phyloP scores from a whole-genome alignment of 495 filamentous ascomycete species.

The Podospora australis region DNA sequence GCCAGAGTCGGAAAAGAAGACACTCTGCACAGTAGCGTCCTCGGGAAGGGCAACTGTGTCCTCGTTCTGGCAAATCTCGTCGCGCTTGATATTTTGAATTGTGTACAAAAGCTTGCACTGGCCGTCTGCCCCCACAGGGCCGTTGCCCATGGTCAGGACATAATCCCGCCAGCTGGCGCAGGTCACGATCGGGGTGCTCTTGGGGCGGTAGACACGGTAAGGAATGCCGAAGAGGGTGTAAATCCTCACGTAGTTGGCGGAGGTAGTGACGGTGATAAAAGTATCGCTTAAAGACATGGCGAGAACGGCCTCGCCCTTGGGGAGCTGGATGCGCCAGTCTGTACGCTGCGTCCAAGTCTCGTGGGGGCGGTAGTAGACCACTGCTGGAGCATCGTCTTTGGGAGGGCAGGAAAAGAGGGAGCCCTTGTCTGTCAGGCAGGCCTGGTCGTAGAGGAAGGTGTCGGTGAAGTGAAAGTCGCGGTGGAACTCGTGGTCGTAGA shows the following conservation, averaged over 20 bases:
- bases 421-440: conserved; percentile 79
- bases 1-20: conserved; percentile 87
- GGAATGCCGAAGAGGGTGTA: conserved; percentile 92
- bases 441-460: conserved; percentile 89
- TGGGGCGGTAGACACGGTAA: conserved; percentile 80
- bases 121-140: conserved; percentile 72
- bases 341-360: conserved; percentile 89
- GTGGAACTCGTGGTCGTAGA: conserved; percentile 88
- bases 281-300: conserved; percentile 90
- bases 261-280: conserved; percentile 81
- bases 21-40: conserved; percentile 62
- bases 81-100: conserved; percentile 87
- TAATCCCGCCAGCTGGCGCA: conserved; percentile 93
- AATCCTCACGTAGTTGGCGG: conserved; percentile 77
- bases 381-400: conserved; percentile 59
- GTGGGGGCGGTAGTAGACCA: conserved; percentile 93
- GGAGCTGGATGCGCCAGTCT: conserved; percentile 85
- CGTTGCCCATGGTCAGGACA: conserved; percentile 88
- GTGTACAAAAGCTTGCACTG: conserved; percentile 71
- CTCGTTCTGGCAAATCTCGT: conserved; percentile 86
- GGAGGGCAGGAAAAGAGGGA: conserved; percentile 80
- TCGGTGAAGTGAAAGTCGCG: conserved; percentile 97
- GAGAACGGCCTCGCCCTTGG: conserved; percentile 69
- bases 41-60: conserved; percentile 80
- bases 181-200: conserved; percentile 79